A percentile compares a stretch with the other conserved stretches of the same genome.
phyloP scores from a whole-genome alignment of 176 grass and related monocot species.

The Echinochloa phyllopogon region DNA sequence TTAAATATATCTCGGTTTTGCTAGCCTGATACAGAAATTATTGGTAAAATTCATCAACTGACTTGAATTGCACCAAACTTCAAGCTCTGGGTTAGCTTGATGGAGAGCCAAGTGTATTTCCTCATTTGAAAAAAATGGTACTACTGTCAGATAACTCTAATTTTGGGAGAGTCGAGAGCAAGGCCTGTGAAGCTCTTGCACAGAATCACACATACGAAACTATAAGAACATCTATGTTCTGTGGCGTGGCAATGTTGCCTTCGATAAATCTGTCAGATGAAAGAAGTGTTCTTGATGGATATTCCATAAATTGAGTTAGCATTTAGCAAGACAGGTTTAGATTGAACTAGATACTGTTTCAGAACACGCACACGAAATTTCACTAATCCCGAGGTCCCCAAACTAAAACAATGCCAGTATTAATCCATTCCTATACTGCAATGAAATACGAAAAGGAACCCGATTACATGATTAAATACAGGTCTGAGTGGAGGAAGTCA shows the following conservation, averaged over 20 bases:
- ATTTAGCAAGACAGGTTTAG: neutral
- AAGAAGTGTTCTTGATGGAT: neutral
- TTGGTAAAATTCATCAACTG: neutral
- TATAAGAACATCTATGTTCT: neutral
- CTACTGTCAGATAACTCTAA: neutral
- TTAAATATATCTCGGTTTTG: neutral
- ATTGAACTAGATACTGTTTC: slow-evolving; percentile 18
- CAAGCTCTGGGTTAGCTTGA: slow-evolving; percentile 7
- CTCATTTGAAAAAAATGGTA: slow-evolving; percentile 3
- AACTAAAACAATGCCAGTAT: neutral
- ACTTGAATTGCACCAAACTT: neutral
- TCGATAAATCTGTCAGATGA: neutral
- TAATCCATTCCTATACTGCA: neutral
- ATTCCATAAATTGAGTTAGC: neutral
- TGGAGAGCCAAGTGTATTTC: neutral
- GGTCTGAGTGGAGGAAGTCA: neutral
- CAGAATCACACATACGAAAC: neutral
- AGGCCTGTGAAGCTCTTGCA: slow-evolving; percentile 11
- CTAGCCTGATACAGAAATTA: neutral
- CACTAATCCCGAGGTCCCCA: neutral
- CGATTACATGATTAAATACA: neutral
- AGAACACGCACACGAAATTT: neutral
- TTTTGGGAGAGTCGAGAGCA: neutral
- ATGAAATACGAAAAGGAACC: neutral
- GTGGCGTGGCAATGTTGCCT: neutral